Evolutionary conservation across 2,329 filamentous ascomycete genomes (phyloP), one percentile per base, ranked within the genome.

Genomic region (Paraconiothyrium brasiliense): DNA sequence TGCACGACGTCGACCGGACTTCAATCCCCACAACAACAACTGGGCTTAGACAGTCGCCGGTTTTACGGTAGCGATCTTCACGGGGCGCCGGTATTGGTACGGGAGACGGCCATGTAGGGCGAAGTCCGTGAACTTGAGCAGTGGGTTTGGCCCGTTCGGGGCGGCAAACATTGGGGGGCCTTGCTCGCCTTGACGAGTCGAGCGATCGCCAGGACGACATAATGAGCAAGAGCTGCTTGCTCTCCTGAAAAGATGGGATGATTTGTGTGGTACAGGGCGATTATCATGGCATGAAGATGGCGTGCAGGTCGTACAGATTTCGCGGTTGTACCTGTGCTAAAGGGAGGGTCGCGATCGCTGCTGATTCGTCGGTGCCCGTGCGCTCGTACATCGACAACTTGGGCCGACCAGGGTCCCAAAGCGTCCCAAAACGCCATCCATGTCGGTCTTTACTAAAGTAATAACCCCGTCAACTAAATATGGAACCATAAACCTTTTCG

Each of bases 241-340:
- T 43, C 14, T 43, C 34, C 14, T 46, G 52, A 39, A 27, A 35
- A 35, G 46, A 46, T 32, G 52, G 39, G 27, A 32, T 0, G 20
- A 2, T 24, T 20, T 32, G 6, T 16, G 30, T 34, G 24, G 39
- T 20, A 20, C 27, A 22, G 27, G 39, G 39, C n/a, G 39, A 35
- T 27, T 34, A 14, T 34, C 30, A 55, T 55, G 52, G 52, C 52
- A 55, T 55, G 16, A 55, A 55, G 24, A 32, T 46, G 52, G 39
- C 39, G 27, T 55, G 52, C n/a, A 46, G 37, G 39, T 44, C 14
- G 22, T 22, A 13, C 41, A 50, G 34, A n/a, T 34, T 22, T 44
- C 39, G 39, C 10, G 22, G 52, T 55, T 9, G 39, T n/a, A 41
- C 14, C 14, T 41, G 13, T 41, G 39, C 16, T n/a, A 20, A 41